A percentile compares a stretch with the other conserved stretches of the same genome.
Conservation (phyloP, 2,329 filamentous ascomycete genomes). For the Stachybotrys echinatus region DNA sequence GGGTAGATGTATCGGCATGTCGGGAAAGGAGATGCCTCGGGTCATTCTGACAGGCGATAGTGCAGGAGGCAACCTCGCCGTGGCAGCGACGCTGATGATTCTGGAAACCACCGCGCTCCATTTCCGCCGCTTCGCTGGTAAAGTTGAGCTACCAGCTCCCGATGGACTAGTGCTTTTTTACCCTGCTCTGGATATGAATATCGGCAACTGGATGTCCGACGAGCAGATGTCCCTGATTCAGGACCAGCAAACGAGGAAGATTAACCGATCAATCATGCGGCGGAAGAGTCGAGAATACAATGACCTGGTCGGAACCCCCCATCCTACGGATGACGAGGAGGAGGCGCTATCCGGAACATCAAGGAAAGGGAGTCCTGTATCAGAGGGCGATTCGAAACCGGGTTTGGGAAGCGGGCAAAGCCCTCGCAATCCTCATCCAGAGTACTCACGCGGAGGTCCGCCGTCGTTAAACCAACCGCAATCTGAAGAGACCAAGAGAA, state of each 20-base stretch:
- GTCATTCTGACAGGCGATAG: conserved; percentile 44
- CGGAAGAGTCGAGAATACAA: conserved; percentile 88
- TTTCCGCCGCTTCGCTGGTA: conserved; percentile 19
- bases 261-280: conserved; percentile 71
- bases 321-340: conserved; percentile 71
- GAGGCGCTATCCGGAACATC: conserved; percentile 33
- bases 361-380: conserved; percentile 1
- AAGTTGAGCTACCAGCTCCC: conserved; percentile 63
- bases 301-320: conserved; percentile 75
- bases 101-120: conserved; percentile 62
- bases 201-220: conserved; percentile 98
- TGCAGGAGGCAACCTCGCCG: conserved; percentile 41
- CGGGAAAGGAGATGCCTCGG: conserved; percentile 28
- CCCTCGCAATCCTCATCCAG: conserved; percentile 35
- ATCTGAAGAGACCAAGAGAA: conserved; percentile 8
- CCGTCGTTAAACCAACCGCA: conserved; percentile 18
- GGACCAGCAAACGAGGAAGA: conserved; percentile 71
- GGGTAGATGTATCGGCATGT: conserved; percentile 38
- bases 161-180: conserved; percentile 83
- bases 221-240: conserved; percentile 94
- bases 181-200: conserved; percentile 91
- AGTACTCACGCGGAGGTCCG: conserved; percentile 45
- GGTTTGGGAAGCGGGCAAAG: conserved; percentile 2
- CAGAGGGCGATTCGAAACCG: conserved; percentile 3
- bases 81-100: conserved; percentile 82